A percentile compares a stretch with the other conserved stretches of the same genome.
phyloP scores from a whole-genome alignment of 2,329 filamentous ascomycete species.

The Penicillium capsulatum region DNA sequence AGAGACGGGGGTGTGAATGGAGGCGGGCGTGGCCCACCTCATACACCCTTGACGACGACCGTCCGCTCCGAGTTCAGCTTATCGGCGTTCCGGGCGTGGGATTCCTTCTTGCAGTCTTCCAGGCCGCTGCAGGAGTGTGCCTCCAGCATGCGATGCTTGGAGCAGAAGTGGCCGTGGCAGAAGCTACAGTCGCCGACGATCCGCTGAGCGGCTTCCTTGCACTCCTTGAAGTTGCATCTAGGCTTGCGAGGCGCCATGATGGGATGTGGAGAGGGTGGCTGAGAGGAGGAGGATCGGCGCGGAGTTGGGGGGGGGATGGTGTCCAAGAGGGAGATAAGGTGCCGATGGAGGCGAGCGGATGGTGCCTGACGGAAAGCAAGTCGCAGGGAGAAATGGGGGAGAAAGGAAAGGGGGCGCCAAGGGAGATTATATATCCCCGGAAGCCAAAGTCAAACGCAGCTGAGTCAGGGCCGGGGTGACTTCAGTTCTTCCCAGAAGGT shows the following conservation, averaged over 20 bases:
- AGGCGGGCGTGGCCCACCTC: no score
- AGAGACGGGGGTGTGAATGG: no score
- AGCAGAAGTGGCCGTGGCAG: slow-evolving; percentile 90
- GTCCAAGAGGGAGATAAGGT: background rate
- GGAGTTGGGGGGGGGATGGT: slow-evolving; percentile 4
- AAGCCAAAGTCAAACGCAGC: slow-evolving; percentile 15
- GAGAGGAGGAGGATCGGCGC: background rate
- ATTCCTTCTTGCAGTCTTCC: slow-evolving; percentile 97
- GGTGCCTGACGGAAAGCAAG: slow-evolving; percentile 3
- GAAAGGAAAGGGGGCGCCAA: slow-evolving; percentile 4
- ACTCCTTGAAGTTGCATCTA: slow-evolving; percentile 83
- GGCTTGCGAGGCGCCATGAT: slow-evolving; percentile 52
- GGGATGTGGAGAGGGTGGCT: slow-evolving; percentile 13
- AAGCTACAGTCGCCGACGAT: slow-evolving; percentile 97
- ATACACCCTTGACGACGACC: slow-evolving; percentile 88
- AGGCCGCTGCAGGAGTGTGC: slow-evolving; percentile 89
- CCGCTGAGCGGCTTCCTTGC: slow-evolving; percentile 79
- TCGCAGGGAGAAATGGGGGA: slow-evolving; percentile 5
- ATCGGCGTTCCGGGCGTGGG: slow-evolving; percentile 86
- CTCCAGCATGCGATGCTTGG: slow-evolving; percentile 88
- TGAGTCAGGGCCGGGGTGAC: slow-evolving; percentile 14
- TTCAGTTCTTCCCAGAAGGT: slow-evolving; percentile 22
- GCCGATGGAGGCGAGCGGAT: slow-evolving; percentile 1
- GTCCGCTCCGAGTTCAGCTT: slow-evolving; percentile 91
- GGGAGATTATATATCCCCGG: slow-evolving; percentile 22